These are phyloP conservation scores for Solanum etuberosum DNA, from an alignment of 257 asterid species.

Conservation along the genomic window DNA sequence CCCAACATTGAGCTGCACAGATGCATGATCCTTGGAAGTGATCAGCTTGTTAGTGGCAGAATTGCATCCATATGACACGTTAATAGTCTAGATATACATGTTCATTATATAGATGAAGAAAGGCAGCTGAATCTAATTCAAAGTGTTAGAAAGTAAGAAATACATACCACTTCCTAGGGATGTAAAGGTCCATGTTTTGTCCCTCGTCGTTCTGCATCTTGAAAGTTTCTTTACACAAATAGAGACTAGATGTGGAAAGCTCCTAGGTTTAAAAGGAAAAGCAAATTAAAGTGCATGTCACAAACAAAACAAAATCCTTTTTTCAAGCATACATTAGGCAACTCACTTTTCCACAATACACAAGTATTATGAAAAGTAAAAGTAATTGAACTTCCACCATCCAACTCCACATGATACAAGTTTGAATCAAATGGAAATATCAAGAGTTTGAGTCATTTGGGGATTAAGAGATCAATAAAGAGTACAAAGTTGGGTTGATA, in stretches of 20 bases:
- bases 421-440: neutral
- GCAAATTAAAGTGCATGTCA: neutral
- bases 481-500: neutral
- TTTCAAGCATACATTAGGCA: neutral
- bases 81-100: neutral
- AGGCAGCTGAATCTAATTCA: neutral
- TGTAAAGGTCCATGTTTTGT: slow-evolving; percentile 52
- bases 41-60: slow-evolving; percentile 82
- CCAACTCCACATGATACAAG: neutral
- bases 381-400: neutral
- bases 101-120: neutral
- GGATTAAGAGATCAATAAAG: neutral
- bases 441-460: neutral
- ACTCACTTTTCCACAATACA: neutral
- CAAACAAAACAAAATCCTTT: neutral
- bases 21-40: slow-evolving; percentile 87
- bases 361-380: neutral
- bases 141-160: neutral
- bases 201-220: slow-evolving; percentile 70
- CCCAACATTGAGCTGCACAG: slow-evolving; percentile 73
- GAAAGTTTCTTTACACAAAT: neutral
- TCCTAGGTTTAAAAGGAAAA: neutral
- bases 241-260: neutral
- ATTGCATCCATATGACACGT: slow-evolving; percentile 23
- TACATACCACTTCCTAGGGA: slow-evolving; percentile 53